These are phyloP conservation scores for Wallacemonas collosoma DNA, from an alignment of 208 protist species.

Conservation along the genomic window DNA sequence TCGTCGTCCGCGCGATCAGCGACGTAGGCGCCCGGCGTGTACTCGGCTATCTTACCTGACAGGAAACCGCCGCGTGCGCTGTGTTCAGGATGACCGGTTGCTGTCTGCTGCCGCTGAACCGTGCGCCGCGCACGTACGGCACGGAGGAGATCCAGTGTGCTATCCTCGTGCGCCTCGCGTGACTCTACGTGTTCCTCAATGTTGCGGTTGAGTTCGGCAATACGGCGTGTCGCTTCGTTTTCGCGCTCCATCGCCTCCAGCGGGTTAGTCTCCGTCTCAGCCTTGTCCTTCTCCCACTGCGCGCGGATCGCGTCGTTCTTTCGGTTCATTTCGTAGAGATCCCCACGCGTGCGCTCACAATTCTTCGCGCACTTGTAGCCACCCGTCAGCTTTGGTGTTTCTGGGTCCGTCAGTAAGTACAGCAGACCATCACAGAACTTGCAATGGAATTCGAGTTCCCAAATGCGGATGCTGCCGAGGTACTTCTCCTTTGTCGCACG, in stretches of 20 bases:
- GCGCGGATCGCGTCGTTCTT: slow-evolving; percentile 58
- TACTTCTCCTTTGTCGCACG: slow-evolving; percentile 62
- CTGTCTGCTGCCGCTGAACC: background rate
- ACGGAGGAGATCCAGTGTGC: slow-evolving; percentile 20
- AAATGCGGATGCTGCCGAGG: slow-evolving; percentile 68
- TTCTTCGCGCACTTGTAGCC: slow-evolving; percentile 73
- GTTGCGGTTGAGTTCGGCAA: slow-evolving; percentile 69
- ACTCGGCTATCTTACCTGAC: background rate
- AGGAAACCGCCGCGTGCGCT: background rate
- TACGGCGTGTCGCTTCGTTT: slow-evolving; percentile 58
- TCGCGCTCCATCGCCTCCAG: slow-evolving; percentile 78
- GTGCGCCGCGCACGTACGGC: slow-evolving; percentile 6
- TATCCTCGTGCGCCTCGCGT: slow-evolving; percentile 36
- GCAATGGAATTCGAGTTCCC: slow-evolving; percentile 79
- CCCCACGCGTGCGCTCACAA: slow-evolving; percentile 67
- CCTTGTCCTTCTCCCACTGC: slow-evolving; percentile 53
- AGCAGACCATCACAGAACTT: slow-evolving; percentile 71
- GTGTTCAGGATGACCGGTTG: no score
- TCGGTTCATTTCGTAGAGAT: slow-evolving; percentile 69
- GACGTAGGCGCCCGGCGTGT: slow-evolving; percentile 1
- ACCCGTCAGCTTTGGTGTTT: slow-evolving; percentile 80
- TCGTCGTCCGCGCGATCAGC: background rate
- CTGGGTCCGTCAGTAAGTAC: slow-evolving; percentile 73
- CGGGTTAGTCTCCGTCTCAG: slow-evolving; percentile 52
- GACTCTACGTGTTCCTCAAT: slow-evolving; percentile 70